These are phyloP conservation scores for Streptanthus diversifolius DNA, from an alignment of 345 rosid species.

Conservation along the genomic window DNA sequence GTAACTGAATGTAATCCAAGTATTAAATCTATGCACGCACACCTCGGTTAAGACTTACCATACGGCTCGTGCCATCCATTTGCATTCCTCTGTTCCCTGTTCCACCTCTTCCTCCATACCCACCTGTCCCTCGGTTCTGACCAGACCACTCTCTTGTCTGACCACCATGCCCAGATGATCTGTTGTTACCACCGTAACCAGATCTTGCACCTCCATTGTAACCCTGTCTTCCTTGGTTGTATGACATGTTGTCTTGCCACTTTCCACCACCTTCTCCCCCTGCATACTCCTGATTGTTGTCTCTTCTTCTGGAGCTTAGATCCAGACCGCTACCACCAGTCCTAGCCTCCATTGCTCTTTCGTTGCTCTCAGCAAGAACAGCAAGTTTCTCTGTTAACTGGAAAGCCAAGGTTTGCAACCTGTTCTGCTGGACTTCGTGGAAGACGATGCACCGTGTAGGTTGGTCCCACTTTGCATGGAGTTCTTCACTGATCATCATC, in stretches of 20 bases:
- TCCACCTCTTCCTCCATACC: conserved; percentile 46
- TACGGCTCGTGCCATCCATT: conserved; percentile 54
- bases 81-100: conserved; percentile 48
- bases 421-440: conserved; percentile 67
- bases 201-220: conserved; percentile 34
- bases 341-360: conserved; percentile 71
- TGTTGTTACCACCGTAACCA: conserved; percentile 55
- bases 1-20: not conserved
- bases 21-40: conserved; percentile 31
- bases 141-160: conserved; percentile 46
- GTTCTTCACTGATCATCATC: conserved; percentile 84
- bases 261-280: conserved; percentile 44
- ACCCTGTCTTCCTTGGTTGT: conserved; percentile 63
- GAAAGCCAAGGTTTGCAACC: conserved; percentile 77
- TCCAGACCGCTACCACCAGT: conserved; percentile 68
- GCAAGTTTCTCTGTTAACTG: conserved; percentile 70
- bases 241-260: conserved; percentile 62
- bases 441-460: conserved; percentile 66
- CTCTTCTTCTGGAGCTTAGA: conserved; percentile 58
- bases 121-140: conserved; percentile 47
- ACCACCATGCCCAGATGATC: conserved; percentile 43
- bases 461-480: conserved; percentile 86
- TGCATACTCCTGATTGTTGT: conserved; percentile 54
- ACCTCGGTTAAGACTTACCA: conserved; percentile 71
- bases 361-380: conserved; percentile 68